Base-by-base conservation (phyloP, 768 basidiomycete genomes). In the Lentinus tigrinus region DNA sequence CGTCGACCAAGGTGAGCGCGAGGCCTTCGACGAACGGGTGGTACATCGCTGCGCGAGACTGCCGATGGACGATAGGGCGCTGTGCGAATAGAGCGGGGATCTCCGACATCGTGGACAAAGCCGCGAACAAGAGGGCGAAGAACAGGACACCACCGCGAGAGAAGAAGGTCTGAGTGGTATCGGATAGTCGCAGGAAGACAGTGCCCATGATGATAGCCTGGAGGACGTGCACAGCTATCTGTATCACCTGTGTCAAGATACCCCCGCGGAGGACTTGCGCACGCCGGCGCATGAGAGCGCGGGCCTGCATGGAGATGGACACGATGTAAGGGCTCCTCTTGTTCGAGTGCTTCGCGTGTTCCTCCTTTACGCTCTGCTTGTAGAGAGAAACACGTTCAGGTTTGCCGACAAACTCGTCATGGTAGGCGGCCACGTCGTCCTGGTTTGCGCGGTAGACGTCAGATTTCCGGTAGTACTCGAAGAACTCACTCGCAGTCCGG, bases 81-180 rank as follows among this genome's bases (percentile, higher is more conserved):
- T 86, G 85, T 4, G 70, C 62, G 63, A 81, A 88, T 7, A 81
- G 72, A 0, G 74, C 73, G 0, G 84, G 81, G 39, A 88, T 85
- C 67, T 88, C 86, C 10, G 88, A 76, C 82, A 88, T 81, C 11
- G 81, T 75, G 2, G 79, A 76, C 24, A 90, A 68, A 0, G 82
- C 84, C 3, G 81, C 73, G 60, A 87, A 84, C 16, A 89, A 76
- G 5, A 87, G 69, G 1, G 85, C 87, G 81, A 91, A 90, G 80
- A 89, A 92, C n/a, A 93, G 74, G 23, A 88, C 77, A 72, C 90
- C 85, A 40, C 89, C 89, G 21, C 91, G 82, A n/a, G 87, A 85
- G 76, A 89, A 91, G 67, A 81, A 87, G 10, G 82, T 84, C 13
- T 75, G 70, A 0, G 89, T 89, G 9, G 74, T 73, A 16, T 81